Evolutionary conservation across 805 yeast species (phyloP).

Genomic region (Sugiyamaella qingdaonensis): DNA sequence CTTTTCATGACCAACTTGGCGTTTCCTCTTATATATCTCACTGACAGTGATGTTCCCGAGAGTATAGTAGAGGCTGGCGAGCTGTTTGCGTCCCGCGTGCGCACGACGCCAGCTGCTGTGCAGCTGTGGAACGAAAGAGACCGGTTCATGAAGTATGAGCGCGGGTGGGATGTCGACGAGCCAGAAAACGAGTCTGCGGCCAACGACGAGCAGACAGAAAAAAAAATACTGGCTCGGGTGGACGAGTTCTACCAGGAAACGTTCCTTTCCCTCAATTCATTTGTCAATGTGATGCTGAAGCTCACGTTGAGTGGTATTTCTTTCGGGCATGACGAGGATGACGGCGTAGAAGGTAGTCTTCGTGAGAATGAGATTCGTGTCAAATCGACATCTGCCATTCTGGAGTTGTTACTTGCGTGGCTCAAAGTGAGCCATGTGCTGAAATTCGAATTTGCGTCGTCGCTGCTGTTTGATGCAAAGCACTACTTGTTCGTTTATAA

Average conservation of each 20-base stretch:
- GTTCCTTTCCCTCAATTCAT: constrained; percentile 55
- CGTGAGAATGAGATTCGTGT: constrained; percentile 45
- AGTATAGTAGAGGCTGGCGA: constrained; percentile 78
- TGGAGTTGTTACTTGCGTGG: constrained; percentile 63
- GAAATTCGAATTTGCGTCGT: constrained; percentile 70
- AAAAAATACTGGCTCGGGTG: constrained; percentile 47
- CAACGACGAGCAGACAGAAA: constrained; percentile 19
- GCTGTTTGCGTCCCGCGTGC: constrained; percentile 56
- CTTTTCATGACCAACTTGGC: constrained; percentile 62
- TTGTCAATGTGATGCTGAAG: constrained; percentile 61
- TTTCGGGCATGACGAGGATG: constrained; percentile 15
- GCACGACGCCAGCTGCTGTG: constrained; percentile 61
- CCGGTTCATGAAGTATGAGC: constrained; percentile 65
- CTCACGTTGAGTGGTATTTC: constrained; percentile 51
- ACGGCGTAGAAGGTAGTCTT: not conserved
- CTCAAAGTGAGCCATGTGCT: constrained; percentile 71
- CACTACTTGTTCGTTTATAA: constrained; percentile 41
- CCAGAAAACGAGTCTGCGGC: not conserved
- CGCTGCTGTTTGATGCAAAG: constrained; percentile 70
- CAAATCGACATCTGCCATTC: constrained; percentile 53
- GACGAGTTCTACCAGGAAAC: constrained; percentile 55
- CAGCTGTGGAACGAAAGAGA: constrained; percentile 73
- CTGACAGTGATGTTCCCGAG: constrained; percentile 51
- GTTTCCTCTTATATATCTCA: constrained; percentile 64
- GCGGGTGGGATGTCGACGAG: constrained; percentile 46